Conservation (phyloP, 176 grass and related monocot species). For the Triticum timopheevii region DNA sequence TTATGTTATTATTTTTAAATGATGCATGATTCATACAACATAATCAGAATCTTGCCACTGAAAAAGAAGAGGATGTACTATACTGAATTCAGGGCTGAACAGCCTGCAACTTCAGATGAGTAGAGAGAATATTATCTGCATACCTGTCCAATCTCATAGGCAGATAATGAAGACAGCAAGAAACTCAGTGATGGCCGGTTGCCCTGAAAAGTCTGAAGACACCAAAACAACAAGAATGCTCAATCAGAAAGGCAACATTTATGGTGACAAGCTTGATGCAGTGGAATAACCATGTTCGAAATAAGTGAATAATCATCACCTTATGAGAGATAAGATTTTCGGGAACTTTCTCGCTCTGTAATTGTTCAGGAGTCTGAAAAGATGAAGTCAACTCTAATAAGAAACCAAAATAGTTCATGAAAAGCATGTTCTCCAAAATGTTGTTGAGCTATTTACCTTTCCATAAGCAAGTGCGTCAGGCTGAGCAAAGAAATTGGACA, state of each 20-base stretch:
- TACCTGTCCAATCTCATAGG: constrained; percentile 93
- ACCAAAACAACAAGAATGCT: not conserved
- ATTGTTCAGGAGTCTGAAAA: constrained; percentile 87
- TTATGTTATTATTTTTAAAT: not conserved
- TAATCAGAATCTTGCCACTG: constrained; percentile 6
- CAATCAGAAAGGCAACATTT: constrained; percentile 28
- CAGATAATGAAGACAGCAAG: constrained; percentile 70
- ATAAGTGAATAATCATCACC: constrained; percentile 38
- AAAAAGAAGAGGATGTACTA: not conserved
- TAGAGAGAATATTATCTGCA: constrained; percentile 3
- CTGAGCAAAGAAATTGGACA: constrained; percentile 99
- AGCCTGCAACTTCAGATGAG: constrained; percentile 7
- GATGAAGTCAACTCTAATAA: not conserved
- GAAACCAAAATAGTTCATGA: constrained; percentile 22
- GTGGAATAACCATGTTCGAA: not conserved
- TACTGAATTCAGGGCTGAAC: not conserved
- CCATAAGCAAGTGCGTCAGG: constrained; percentile 99
- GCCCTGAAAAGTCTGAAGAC: constrained; percentile 76
- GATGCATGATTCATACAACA: not conserved
- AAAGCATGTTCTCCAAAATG: not conserved
- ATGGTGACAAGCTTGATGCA: constrained; percentile 16
- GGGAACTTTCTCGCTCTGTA: constrained; percentile 62
- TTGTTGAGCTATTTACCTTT: constrained; percentile 58
- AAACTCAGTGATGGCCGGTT: constrained; percentile 89
- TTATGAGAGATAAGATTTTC: constrained; percentile 88